Base-by-base conservation (phyloP, 2,329 filamentous ascomycete genomes). In the Thermomyces lanuginosus region DNA sequence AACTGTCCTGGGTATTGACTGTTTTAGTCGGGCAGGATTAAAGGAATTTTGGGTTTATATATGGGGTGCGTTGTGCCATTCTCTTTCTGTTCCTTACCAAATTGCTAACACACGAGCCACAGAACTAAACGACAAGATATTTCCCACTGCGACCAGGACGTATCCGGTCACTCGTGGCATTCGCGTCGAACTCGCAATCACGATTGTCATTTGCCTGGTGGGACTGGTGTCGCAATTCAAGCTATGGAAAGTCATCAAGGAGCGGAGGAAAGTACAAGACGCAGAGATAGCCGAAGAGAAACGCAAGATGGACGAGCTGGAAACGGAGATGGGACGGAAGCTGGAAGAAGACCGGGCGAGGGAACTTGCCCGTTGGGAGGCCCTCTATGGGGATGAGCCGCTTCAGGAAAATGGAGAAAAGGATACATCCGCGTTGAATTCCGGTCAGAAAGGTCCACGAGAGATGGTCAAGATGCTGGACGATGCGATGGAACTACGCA, bases 41-140 rank as follows among this genome's bases (percentile, higher is more conserved):
- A 93, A 92, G 50, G 86, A 95, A 49, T 93, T 93, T 40, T 95
- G 86, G 86, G 66, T 81, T 4, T 95, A 91, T 48, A 64, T 92
- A 19, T 95, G 86, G 86, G 60, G 66, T 70, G 48, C 50, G 64
- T 48, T 9, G 32, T 10, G 13, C 17, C 25, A 11, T 15, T 14
- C 24, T 8, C 14, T 24, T 28, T 34, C 29, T 33, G 22, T 11
- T 36, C 44, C 14, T 27, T 32, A 22, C 6, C 44, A 11, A 26
- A 10, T 16, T 24, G 8, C 34, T 39, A 25, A 44, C 33, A 18
- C 21, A 8, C 5, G 5, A 12, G 11, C 21, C 16, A n/a, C 35
- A 72, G 67, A 58, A 23, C 54, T 95, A 20, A 93, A 93, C 48
- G 60, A 72, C 21, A 64, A 77, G 26, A 58, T 83, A 1, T 95